Evolutionary conservation across 2,329 filamentous ascomycete species (phyloP).

Genomic region (Xenosphaeropsis pyriputrescens): DNA sequence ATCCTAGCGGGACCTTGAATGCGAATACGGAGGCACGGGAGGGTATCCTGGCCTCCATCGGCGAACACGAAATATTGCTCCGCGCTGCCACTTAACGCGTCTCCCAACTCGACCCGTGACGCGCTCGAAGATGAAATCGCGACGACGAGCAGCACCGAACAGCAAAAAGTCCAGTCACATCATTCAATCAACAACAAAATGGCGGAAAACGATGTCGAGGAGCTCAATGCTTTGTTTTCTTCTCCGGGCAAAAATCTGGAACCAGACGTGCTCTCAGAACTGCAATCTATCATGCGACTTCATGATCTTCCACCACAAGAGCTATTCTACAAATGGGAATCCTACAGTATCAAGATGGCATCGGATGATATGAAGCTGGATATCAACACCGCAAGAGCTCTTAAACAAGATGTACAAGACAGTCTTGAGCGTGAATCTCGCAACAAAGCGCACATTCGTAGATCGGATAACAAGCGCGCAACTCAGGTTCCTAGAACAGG

Average conservation of each 20-base stretch:
- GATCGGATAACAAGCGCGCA: constrained; percentile 44
- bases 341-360: constrained; percentile 91
- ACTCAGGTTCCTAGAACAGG: constrained; percentile 47
- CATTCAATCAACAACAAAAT: constrained; percentile 2
- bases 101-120: too few relatives aligned
- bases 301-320: constrained; percentile 74
- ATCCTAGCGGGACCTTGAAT: too few relatives aligned
- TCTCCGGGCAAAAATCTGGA: constrained; percentile 31
- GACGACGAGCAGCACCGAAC: too few relatives aligned
- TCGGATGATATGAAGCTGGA: constrained; percentile 59
- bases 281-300: constrained; percentile 74
- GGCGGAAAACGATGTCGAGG: constrained; percentile 8
- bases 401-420: constrained; percentile 82
- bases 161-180: too few relatives aligned
- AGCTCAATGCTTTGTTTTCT: constrained; percentile 15
- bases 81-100: too few relatives aligned
- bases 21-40: too few relatives aligned
- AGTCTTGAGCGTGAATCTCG: constrained; percentile 64
- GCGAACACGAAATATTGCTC: too few relatives aligned
- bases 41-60: too few relatives aligned
- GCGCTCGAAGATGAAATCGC: too few relatives aligned
- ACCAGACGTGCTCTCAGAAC: constrained; percentile 63
- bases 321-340: constrained; percentile 97
- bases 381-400: constrained; percentile 55
- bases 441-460: constrained; percentile 45